Evolutionary conservation across 2,329 filamentous ascomycete species (phyloP), one percentile per base, ranked within the genome.

Genomic region (Microdochium paspali): DNA sequence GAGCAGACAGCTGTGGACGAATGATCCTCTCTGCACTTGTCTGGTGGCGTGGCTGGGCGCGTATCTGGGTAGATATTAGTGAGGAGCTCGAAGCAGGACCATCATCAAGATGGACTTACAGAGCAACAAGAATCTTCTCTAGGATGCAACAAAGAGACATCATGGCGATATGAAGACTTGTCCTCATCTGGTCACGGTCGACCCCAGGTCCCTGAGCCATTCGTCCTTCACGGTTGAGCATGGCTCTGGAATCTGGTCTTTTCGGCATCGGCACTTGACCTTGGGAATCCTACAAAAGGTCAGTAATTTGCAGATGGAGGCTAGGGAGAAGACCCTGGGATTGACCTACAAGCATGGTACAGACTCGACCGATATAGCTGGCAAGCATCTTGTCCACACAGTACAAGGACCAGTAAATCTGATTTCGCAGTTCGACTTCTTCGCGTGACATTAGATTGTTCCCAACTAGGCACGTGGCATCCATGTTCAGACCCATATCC

Each of bases 401-500:
- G 28, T 66, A 66, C 2, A 65, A 47, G 1, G 62, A 51, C 64
- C 63, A 66, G 42, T 66, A 66, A 2, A 66, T 63, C 44, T 65
- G 63, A 20, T 61, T 54, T 7, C 64, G 48, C 2, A 65, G 44
- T 13, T 65, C 56, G 20, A 58, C 56, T 44, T 66, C 64, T 18
- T 60, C 54, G 0, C 42, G 18, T 0, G 58, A 47, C 28, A 66
- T 54, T 18, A 44, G 46, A 25, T 31, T 47, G 9, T 61, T 54
- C 15, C 56, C 56, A 12, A 53, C 51, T 4, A 65, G 49, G 10
- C 56, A 56, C 1, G 56, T 52, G 1, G 60, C 54, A 24, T 67
- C 64, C 12, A 66, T 52, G 24, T 68, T 66, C 0, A 67, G 50
- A 1, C 65, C 65, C 62, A 67, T 65, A 25, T 68, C 65, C 0